Conservation (phyloP, 805 yeast genomes). For the Candida xiaguanensis region DNA sequence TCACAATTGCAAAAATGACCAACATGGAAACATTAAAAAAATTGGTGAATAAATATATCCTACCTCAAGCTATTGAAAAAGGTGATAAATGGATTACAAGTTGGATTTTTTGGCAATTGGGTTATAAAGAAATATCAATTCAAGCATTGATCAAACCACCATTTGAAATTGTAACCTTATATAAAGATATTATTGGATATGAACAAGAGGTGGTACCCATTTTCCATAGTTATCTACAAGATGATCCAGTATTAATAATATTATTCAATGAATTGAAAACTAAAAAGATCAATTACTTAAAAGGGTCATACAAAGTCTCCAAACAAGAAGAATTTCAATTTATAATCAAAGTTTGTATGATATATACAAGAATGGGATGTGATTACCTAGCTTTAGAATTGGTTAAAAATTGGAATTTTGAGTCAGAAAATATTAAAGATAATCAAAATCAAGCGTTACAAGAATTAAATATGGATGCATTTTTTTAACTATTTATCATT, state of each 20-base stretch:
- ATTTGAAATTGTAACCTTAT: conserved; percentile 21
- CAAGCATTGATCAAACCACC: conserved; percentile 65
- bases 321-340: conserved; percentile 54
- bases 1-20: conserved; percentile 73
- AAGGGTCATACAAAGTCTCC: conserved; percentile 46
- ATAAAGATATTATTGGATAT: conserved; percentile 15
- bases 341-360: conserved; percentile 57
- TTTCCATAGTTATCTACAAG: conserved; percentile 45
- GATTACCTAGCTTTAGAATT: conserved; percentile 67
- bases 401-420: conserved; percentile 66
- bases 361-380: conserved; percentile 88
- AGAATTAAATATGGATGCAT: conserved; percentile 78
- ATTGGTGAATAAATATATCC: conserved; percentile 46
- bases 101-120: conserved; percentile 73
- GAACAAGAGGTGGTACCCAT: conserved; percentile 5
- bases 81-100: conserved; percentile 81
- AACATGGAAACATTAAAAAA: conserved; percentile 18
- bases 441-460: conserved; percentile 50
- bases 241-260: conserved; percentile 78
- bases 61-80: conserved; percentile 54
- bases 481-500: conserved; percentile 19
- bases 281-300: conserved; percentile 45
- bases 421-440: conserved; percentile 17
- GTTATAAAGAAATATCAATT: conserved; percentile 42
- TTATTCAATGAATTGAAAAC: conserved; percentile 61